phyloP scores from a whole-genome alignment of 805 yeast species.

The Starmerella floris region DNA sequence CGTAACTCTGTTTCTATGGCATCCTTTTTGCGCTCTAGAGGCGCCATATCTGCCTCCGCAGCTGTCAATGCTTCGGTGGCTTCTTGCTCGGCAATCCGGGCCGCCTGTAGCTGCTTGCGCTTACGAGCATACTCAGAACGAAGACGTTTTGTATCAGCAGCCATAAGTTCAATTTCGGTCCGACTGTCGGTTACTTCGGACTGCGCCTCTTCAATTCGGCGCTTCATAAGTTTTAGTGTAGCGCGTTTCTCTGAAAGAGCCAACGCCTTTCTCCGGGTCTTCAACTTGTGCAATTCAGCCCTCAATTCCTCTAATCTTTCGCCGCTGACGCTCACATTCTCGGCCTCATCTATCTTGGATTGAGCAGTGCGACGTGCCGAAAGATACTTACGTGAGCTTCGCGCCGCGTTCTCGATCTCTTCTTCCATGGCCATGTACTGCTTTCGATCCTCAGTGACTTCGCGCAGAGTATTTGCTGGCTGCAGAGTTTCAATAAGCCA shows the following conservation, averaged over 20 bases:
- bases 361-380: conserved; percentile 62
- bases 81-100: conserved; percentile 12
- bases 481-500: conserved; percentile 56
- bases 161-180: conserved; percentile 6
- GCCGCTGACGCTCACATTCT: conserved; percentile 44
- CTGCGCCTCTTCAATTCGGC: conserved; percentile 7
- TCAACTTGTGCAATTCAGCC: conserved; percentile 6
- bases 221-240: conserved; percentile 2
- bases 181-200: background rate
- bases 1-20: conserved; percentile 14
- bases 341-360: conserved; percentile 36
- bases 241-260: conserved; percentile 7
- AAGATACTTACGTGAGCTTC: conserved; percentile 50
- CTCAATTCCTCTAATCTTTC: conserved; percentile 26
- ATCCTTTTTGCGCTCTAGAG: conserved; percentile 9
- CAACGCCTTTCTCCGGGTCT: conserved; percentile 6
- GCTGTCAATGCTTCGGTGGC: conserved; percentile 8
- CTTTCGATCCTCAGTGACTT: conserved; percentile 42
- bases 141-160: conserved; percentile 6
- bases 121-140: conserved; percentile 17
- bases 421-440: conserved; percentile 57
- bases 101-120: conserved; percentile 11
- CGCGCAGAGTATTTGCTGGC: conserved; percentile 43
- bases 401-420: conserved; percentile 44
- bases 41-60: conserved; percentile 9